Evolutionary conservation across 2,329 filamentous ascomycete genomes (phyloP).

Genomic region (Furcasterigmium furcatum): DNA sequence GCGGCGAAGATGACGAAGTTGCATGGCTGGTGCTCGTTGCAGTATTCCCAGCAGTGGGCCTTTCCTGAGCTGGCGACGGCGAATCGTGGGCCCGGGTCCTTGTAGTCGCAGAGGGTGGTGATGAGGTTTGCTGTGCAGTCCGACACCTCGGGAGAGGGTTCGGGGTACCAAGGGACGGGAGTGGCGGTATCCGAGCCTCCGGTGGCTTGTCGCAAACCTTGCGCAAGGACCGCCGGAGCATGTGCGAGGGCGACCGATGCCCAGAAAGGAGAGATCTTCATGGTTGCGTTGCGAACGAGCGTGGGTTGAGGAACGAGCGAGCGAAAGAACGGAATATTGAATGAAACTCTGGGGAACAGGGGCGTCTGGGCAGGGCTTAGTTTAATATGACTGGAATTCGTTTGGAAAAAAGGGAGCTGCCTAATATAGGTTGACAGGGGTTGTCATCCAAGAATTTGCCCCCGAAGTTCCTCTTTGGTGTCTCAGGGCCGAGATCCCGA

Average conservation of each 20-base stretch:
- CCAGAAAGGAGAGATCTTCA: conserved; percentile 18
- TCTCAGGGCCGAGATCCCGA: too few species aligned
- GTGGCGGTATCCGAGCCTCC: conserved; percentile 4
- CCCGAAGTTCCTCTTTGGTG: too few species aligned
- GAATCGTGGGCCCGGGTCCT: conserved; percentile 12
- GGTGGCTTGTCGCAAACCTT: conserved; percentile 4
- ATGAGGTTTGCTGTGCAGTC: conserved; percentile 21
- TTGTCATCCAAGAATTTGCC: too few species aligned
- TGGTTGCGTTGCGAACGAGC: conserved; percentile 8
- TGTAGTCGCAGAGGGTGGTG: conserved; percentile 21
- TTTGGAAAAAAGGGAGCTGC: too few species aligned
- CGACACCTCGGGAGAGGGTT: conserved; percentile 15
- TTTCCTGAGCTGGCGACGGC: conserved; percentile 18
- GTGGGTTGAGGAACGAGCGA: background rate
- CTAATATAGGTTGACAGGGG: too few species aligned
- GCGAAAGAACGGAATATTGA: too few species aligned
- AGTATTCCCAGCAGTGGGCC: conserved; percentile 23
- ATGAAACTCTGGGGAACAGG: too few species aligned
- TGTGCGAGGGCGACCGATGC: conserved; percentile 12
- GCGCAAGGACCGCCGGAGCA: conserved; percentile 12
- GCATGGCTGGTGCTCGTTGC: conserved; percentile 22
- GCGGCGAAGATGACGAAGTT: conserved; percentile 22
- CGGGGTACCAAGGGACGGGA: conserved; percentile 5
- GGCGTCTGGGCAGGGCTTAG: too few species aligned
- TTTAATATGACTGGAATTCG: too few species aligned